Percentiles rank a stretch among this genome's conserved stretches.
phyloP scores from a whole-genome alignment of 1,139 yeast species.

The Saccharomyces hybrid region DNA sequence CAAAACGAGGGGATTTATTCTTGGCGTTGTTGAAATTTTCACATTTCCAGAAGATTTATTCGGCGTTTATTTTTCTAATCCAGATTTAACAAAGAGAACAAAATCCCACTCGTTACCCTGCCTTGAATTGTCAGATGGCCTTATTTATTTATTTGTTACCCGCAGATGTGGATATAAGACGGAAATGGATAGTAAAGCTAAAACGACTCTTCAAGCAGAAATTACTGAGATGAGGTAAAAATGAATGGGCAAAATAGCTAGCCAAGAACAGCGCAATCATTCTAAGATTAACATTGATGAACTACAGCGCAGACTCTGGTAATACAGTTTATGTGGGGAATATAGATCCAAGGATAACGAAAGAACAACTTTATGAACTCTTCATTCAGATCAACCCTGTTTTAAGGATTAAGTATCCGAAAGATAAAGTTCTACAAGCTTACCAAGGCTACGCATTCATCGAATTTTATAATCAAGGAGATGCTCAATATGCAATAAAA shows the following conservation, averaged over 20 bases:
- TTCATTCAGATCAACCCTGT: conserved; percentile 84
- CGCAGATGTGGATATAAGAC: conserved; percentile 4
- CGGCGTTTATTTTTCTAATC: not conserved
- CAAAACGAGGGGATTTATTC: not conserved
- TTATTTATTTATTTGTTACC: not conserved
- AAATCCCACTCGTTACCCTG: not conserved
- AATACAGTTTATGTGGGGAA: conserved; percentile 80
- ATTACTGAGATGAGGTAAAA: not conserved
- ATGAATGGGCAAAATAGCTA: not conserved
- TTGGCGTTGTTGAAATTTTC: not conserved
- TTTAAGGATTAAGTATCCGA: conserved; percentile 62
- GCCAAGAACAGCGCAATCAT: not conserved
- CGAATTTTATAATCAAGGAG: conserved; percentile 53
- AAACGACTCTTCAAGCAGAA: not conserved
- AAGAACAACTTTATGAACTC: conserved; percentile 64
- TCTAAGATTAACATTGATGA: not conserved
- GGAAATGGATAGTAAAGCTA: not conserved
- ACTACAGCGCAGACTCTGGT: conserved; percentile 39
- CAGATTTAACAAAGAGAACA: not conserved
- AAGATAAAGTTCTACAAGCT: conserved; percentile 59
- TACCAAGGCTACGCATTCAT: conserved; percentile 90
- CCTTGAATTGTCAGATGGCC: not conserved
- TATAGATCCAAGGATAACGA: conserved; percentile 66
- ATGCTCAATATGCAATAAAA: conserved; percentile 63
- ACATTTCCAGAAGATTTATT: not conserved